Percentiles rank a stretch among this genome's conserved stretches.
Evolutionary conservation across 331 rosid genomes (phyloP).

Genomic region (Phaseolus coccineus): DNA sequence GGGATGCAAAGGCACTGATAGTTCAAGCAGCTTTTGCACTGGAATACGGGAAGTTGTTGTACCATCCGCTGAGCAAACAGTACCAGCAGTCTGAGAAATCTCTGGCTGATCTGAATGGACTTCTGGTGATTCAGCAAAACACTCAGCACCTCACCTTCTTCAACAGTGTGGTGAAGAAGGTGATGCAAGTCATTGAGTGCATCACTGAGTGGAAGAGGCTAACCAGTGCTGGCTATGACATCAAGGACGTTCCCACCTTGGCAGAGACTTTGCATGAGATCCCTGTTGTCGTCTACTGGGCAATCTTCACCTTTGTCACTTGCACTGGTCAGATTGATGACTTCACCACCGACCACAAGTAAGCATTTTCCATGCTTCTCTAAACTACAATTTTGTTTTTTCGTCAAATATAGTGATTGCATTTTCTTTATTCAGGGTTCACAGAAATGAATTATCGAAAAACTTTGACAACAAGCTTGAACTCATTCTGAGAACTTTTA

Average conservation of each 20-base stretch:
- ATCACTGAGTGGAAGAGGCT: slow-evolving; percentile 51
- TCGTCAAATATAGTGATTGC: not conserved
- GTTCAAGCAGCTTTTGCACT: slow-evolving; percentile 38
- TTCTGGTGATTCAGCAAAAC: not conserved
- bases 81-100: not conserved
- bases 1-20: slow-evolving; percentile 44
- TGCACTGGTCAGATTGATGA: slow-evolving; percentile 36
- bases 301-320: slow-evolving; percentile 41
- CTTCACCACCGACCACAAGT: slow-evolving; percentile 17
- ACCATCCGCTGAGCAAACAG: not conserved
- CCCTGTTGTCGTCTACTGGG: slow-evolving; percentile 38
- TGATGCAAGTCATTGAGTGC: slow-evolving; percentile 42
- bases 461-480: slow-evolving; percentile 33
- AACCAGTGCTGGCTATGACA: slow-evolving; percentile 26
- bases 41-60: slow-evolving; percentile 36
- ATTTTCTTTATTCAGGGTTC: slow-evolving; percentile 32
- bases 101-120: slow-evolving; percentile 28
- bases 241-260: slow-evolving; percentile 38
- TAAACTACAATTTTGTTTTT: too few relatives aligned
- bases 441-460: slow-evolving; percentile 30
- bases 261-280: slow-evolving; percentile 31
- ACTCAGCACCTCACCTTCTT: not conserved
- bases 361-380: not conserved
- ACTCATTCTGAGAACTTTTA: slow-evolving; percentile 25
- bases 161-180: slow-evolving; percentile 47